Percentiles rank a stretch among this genome's conserved stretches.
Conservation (phyloP, 345 rosid genomes). For the Orychophragmus violaceus region DNA sequence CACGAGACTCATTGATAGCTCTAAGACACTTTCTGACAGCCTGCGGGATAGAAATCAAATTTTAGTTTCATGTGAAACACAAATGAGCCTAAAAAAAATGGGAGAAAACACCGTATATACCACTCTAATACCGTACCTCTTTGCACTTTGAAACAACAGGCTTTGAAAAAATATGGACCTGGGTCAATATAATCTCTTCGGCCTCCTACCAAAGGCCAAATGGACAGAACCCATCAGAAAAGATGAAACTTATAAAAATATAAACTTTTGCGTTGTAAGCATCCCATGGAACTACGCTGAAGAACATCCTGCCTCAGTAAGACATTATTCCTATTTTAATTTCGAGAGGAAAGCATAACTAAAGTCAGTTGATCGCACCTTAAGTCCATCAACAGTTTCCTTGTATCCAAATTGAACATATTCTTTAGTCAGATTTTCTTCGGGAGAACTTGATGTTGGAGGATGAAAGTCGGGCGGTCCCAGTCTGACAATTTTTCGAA, state of each 20-base stretch:
- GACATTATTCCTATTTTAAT: background rate
- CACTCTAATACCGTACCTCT: slow-evolving; percentile 55
- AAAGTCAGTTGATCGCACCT: slow-evolving; percentile 44
- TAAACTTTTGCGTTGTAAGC: no score
- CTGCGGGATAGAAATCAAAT: slow-evolving; percentile 34
- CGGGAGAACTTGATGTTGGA: slow-evolving; percentile 79
- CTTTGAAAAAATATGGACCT: slow-evolving; percentile 51
- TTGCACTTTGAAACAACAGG: slow-evolving; percentile 66
- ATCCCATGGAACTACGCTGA: background rate
- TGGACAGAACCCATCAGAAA: slow-evolving; percentile 2
- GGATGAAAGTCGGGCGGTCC: slow-evolving; percentile 98
- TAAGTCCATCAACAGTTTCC: slow-evolving; percentile 95
- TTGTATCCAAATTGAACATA: slow-evolving; percentile 78
- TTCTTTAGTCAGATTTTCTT: slow-evolving; percentile 82
- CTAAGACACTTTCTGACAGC: slow-evolving; percentile 74
- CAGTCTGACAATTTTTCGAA: slow-evolving; percentile 43
- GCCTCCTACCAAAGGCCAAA: slow-evolving; percentile 57
- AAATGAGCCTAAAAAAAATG: background rate
- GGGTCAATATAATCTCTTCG: slow-evolving; percentile 61
- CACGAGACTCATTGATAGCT: slow-evolving; percentile 94
- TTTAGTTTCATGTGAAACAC: background rate
- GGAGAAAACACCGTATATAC: background rate
- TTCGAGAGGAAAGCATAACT: background rate
- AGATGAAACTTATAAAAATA: no score
- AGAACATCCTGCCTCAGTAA: background rate